These are phyloP conservation scores for Prosopis cineraria DNA, from an alignment of 306 rosid species.

Conservation along the genomic window DNA sequence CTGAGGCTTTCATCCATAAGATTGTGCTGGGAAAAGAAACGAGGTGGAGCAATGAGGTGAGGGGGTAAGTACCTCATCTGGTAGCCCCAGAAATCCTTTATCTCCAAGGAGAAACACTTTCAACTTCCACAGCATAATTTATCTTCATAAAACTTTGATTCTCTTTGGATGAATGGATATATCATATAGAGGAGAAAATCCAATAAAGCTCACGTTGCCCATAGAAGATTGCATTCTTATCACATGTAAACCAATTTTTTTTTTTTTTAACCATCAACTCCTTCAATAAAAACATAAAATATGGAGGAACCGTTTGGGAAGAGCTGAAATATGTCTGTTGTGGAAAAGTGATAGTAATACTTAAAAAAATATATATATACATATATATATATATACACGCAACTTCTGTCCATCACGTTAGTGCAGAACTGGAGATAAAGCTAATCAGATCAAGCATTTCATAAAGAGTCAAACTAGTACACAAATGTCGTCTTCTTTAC, in stretches of 20 bases:
- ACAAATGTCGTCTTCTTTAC: not conserved
- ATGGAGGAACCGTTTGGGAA: not conserved
- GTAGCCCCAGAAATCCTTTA: not conserved
- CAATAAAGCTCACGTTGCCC: not conserved
- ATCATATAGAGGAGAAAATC: not conserved
- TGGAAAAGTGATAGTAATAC: not conserved
- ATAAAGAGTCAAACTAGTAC: not conserved
- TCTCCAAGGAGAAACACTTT: not conserved
- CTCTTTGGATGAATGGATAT: not conserved
- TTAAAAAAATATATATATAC: too few species aligned
- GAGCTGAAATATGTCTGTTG: not conserved
- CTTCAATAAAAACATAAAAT: not conserved
- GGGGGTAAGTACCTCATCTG: not conserved
- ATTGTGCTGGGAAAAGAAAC: constrained; percentile 6
- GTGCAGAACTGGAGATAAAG: not conserved
- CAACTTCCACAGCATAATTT: not conserved
- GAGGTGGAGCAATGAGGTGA: constrained; percentile 23
- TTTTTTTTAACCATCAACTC: not conserved
- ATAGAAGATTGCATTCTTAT: not conserved
- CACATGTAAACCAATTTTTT: not conserved
- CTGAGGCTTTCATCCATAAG: not conserved
- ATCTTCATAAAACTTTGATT: not conserved
- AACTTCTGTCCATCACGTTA: not conserved
- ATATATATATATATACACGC: too few species aligned
- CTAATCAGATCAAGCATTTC: not conserved